Evolutionary conservation across 2,329 filamentous ascomycete genomes (phyloP).

Genomic region (Trichoderma asperellum): DNA sequence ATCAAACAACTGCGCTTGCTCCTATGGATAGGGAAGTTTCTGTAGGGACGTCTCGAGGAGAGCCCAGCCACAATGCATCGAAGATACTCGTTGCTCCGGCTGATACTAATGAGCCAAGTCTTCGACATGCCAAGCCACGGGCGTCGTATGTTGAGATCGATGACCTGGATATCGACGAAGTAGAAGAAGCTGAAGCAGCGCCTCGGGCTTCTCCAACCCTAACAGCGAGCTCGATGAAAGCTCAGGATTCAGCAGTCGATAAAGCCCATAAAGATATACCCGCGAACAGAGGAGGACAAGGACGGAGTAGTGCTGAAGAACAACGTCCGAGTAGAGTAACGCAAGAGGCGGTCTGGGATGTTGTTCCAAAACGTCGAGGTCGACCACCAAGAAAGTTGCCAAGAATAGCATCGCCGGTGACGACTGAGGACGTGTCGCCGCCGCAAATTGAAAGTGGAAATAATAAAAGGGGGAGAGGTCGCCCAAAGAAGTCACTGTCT

Average conservation of each 20-base stretch:
- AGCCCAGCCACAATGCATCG: constrained; percentile 34
- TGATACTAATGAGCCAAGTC: constrained; percentile 52
- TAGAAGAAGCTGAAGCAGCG: constrained; percentile 48
- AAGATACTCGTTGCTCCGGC: constrained; percentile 35
- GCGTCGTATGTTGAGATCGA: constrained; percentile 56
- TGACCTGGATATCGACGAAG: constrained; percentile 45
- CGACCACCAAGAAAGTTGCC: constrained; percentile 41
- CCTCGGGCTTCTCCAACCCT: neutral
- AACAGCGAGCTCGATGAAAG: constrained; percentile 20
- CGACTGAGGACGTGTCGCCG: neutral
- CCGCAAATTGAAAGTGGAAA: constrained; percentile 1
- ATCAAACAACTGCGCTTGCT: constrained; percentile 31
- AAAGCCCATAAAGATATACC: constrained; percentile 36
- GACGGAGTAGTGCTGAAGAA: neutral
- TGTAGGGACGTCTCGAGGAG: constrained; percentile 12
- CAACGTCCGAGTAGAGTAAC: neutral
- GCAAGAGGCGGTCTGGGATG: neutral
- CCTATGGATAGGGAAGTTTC: constrained; percentile 31
- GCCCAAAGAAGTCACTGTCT: constrained; percentile 36
- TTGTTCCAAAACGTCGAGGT: constrained; percentile 34
- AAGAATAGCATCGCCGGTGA: constrained; percentile 10
- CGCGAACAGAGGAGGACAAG: neutral
- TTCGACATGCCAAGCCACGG: constrained; percentile 58
- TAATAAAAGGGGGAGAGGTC: constrained; percentile 36
- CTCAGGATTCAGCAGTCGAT: constrained; percentile 44